Base-by-base conservation (phyloP, 352 stramenopile genomes). In the Pythium vanterpoolii region DNA sequence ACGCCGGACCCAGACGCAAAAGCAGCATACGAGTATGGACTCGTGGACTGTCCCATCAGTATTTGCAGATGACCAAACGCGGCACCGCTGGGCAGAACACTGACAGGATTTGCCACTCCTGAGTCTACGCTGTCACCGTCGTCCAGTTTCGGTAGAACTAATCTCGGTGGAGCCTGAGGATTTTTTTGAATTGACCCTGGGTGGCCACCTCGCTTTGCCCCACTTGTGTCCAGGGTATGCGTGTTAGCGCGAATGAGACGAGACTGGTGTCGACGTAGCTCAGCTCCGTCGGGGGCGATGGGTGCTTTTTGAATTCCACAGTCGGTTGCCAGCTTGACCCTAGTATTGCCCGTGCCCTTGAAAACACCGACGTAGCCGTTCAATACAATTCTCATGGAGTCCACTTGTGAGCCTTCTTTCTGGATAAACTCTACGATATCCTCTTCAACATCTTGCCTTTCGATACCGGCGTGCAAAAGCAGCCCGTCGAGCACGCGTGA, bases 311-410 rank as follows among this genome's bases (percentile, higher is more conserved):
- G 23, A 18, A 36, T 24, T 49, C 49, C 33, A 30, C 18, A 27
- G 13, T 14, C 30, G 38, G n/a, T 26, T 50, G 24, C 16, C 10
- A 9, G 21, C 18, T 36, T 13, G 16, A 19, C 24, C 8, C n/a
- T 3, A 18, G 40, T 21, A 24, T 31, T 33, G 28, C 24, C 7
- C 9, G 54, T 42, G n/a, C 31, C 72, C 58, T 77, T 73, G 34
- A 85, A 85, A 2, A 75, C 57, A 21, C 65, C 71, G 21, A 85
- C 53, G 49, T 77, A 73, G 10, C 75, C 75, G 31, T 76, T 73
- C 18, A 85, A 59, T 6, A 85, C 50, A 27, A 85, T 45, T 11
- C 61, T 59, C 55, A 82, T 72, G n/a, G 18, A 62, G 9, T 53
- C 36, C 0, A 82, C 51, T 8, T 46, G 5, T 0, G 59, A 47